Base-by-base conservation (phyloP, 1,284 basidiomycete genomes). In the Cutaneotrichosporon sp. region DNA sequence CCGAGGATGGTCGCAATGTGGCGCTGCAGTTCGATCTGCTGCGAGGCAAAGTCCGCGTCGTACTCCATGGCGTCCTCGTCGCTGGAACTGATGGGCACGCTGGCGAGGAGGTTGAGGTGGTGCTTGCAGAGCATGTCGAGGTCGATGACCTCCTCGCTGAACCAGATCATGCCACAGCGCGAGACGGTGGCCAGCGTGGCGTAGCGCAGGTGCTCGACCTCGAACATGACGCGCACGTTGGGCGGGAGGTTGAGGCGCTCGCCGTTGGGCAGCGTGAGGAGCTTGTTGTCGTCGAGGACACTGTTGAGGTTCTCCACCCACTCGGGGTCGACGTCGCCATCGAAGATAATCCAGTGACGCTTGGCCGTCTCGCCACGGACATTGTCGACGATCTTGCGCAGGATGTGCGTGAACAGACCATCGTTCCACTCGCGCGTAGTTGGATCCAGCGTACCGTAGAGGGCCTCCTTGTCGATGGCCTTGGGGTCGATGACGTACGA, bases 161-260 rank as follows among this genome's bases (percentile, higher is more conserved):
- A 99, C 97, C 97, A 99, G 72, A 99, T 95, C 97, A 99, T 99
- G 78, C 97, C 97, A 77, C 97, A 99, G 60, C 97, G 95, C 86
- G 93, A 97, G 82, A 99, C 97, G 18, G 97, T 99, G 9, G 97
- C 97, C 52, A 92, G 87, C 1, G 97, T 99, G 0, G 97, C 97
- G 77, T 97, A 99, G 72, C 89, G 91, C 69, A 99, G 86, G 78
- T 95, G 93, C 79, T 99, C 97, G 60, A 99, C 97, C 79, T 99
- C 97, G 75, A 99, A 99, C 92, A 99, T 95, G 80, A 99, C 95
- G 63, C 97, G 89, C 25, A 99, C 95, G 74, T 99, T 99, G 3
- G 92, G 85, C 1, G 97, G 97, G 45, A 99, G 84, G 73, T 95
- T 98, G 65, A 99, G 87, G 71, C 97, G 94, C 78, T 99, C 97